Conservation (phyloP, 2,329 filamentous ascomycete genomes). For the Aspergillus uvarum region DNA sequence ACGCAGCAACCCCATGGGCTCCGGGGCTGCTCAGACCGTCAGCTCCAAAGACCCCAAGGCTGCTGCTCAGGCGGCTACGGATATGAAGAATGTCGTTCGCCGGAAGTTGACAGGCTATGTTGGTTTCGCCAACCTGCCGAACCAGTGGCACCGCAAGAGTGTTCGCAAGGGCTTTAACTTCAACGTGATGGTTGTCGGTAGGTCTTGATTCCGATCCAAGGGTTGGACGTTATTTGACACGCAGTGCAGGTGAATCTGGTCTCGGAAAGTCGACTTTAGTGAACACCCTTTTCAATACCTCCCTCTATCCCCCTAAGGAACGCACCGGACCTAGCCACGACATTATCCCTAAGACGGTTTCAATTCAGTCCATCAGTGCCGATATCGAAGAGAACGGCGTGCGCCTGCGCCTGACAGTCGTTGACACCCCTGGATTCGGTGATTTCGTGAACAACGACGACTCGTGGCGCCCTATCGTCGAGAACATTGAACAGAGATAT, state of each 20-base stretch:
- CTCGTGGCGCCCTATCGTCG: conserved; percentile 97
- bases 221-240: background rate
- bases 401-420: conserved; percentile 90
- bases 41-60: conserved; percentile 65
- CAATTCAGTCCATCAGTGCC: conserved; percentile 90
- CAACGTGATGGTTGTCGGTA: conserved; percentile 99
- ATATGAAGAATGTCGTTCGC: conserved; percentile 93
- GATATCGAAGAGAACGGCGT: conserved; percentile 99
- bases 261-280: conserved; percentile 98
- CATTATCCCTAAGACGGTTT: conserved; percentile 97
- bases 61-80: conserved; percentile 56
- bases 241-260: conserved; percentile 82
- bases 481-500: conserved; percentile 99
- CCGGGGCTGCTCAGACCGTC: conserved; percentile 58
- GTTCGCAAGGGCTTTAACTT: conserved; percentile 99
- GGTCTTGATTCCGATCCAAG: conserved; percentile 43
- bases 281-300: conserved; percentile 99
- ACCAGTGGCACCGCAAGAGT: conserved; percentile 99
- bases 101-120: conserved; percentile 98
- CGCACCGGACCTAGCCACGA: conserved; percentile 96
- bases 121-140: conserved; percentile 96
- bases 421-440: conserved; percentile 96
- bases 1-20: conserved; percentile 58
- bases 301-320: conserved; percentile 97
- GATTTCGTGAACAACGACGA: conserved; percentile 99